Percentiles rank a stretch among this genome's conserved stretches.
Evolutionary conservation across 2,329 filamentous ascomycete genomes (phyloP).

Genomic region (Mycocentrospora acerina): DNA sequence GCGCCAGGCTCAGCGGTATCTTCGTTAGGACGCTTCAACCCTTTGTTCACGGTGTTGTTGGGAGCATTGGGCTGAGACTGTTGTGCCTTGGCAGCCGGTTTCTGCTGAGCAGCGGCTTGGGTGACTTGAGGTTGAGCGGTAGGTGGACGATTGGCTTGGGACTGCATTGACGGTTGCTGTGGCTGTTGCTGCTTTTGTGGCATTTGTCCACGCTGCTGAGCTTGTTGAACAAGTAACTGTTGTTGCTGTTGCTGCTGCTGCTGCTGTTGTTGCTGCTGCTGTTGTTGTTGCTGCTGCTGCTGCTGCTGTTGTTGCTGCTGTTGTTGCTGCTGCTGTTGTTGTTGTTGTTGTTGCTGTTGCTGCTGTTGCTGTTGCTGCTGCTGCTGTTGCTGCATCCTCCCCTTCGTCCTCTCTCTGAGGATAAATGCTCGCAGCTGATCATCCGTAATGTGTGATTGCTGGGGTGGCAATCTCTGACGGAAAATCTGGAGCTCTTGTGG

Average conservation of each 20-base stretch:
- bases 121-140: slow-evolving; percentile 15
- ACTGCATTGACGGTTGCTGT: slow-evolving; percentile 7
- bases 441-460: slow-evolving; percentile 29
- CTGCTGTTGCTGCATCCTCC: slow-evolving; percentile 8
- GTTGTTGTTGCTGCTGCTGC: slow-evolving; percentile 32
- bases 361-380: slow-evolving; percentile 23
- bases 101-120: slow-evolving; percentile 26
- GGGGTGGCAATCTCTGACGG: slow-evolving; percentile 34
- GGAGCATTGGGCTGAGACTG: slow-evolving; percentile 16
- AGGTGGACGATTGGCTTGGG: slow-evolving; percentile 5
- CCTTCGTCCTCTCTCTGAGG: slow-evolving; percentile 24
- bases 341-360: slow-evolving; percentile 27
- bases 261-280: slow-evolving; percentile 7
- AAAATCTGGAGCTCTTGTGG: slow-evolving; percentile 45
- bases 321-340: slow-evolving; percentile 22
- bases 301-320: slow-evolving; percentile 21
- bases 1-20: slow-evolving; percentile 44
- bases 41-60: slow-evolving; percentile 25
- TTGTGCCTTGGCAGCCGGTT: slow-evolving; percentile 19
- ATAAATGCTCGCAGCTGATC: slow-evolving; percentile 32
- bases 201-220: slow-evolving; percentile 15
- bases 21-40: slow-evolving; percentile 43
- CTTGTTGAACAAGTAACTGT: slow-evolving; percentile 18
- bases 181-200: slow-evolving; percentile 18
- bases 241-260: slow-evolving; percentile 7